A percentile compares a stretch with the other conserved stretches of the same genome.
These are phyloP conservation scores for Phialophora tarda DNA, from an alignment of 2,329 filamentous ascomycete species.

Conservation along the genomic window DNA sequence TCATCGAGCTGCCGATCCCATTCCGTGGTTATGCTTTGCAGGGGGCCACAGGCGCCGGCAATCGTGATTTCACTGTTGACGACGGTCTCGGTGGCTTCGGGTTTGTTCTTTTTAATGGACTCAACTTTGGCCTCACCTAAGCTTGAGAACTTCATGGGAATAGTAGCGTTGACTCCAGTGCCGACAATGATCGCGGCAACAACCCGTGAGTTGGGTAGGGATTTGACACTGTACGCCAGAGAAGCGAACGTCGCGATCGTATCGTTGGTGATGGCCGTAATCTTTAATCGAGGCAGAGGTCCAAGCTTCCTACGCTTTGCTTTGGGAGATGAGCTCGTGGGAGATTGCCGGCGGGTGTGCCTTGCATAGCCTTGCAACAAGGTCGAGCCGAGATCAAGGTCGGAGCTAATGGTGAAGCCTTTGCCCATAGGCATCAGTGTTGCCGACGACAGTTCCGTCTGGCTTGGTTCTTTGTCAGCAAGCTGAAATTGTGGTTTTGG, in stretches of 20 bases:
- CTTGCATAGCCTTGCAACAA: constrained; percentile 60
- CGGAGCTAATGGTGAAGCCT: constrained; percentile 62
- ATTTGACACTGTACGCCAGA: constrained; percentile 73
- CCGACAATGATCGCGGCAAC: constrained; percentile 82
- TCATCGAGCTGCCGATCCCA: constrained; percentile 74
- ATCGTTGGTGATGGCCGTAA: constrained; percentile 81
- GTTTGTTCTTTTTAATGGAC: constrained; percentile 54
- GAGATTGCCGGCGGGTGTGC: constrained; percentile 50
- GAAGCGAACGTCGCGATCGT: constrained; percentile 79
- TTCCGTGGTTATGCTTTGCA: constrained; percentile 68
- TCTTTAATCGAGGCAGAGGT: constrained; percentile 67
- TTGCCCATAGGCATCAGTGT: constrained; percentile 65
- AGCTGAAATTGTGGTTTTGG: background rate
- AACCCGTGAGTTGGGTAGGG: constrained; percentile 66
- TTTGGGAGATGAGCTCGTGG: constrained; percentile 48
- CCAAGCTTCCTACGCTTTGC: constrained; percentile 52
- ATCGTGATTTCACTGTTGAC: constrained; percentile 88
- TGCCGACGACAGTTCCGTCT: constrained; percentile 60
- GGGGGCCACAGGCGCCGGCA: constrained; percentile 71
- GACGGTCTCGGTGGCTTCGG: constrained; percentile 68
- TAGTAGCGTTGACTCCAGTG: constrained; percentile 80
- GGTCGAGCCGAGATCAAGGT: constrained; percentile 61
- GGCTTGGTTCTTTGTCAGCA: constrained; percentile 45
- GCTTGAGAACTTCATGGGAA: constrained; percentile 68
- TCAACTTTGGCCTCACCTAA: constrained; percentile 68